Percentiles rank a stretch among this genome's conserved stretches.
phyloP scores from a whole-genome alignment of 1,284 basidiomycete genomes.

The Flammula alnicola region DNA sequence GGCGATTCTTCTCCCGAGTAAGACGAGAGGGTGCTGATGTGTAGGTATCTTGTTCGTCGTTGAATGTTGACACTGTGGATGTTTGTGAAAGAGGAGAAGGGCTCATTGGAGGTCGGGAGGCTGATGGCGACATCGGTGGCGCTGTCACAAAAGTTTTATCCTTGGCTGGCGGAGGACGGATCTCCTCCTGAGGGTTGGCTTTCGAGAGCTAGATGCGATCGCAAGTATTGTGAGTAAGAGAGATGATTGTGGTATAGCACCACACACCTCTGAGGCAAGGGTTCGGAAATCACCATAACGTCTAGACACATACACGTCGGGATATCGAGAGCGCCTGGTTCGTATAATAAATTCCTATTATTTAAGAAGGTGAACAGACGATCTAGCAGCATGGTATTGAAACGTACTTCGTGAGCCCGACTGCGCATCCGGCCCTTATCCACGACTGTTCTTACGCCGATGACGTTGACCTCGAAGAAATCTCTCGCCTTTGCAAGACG shows the following conservation, averaged over 20 bases:
- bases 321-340: constrained; percentile 74
- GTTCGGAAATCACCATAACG: constrained; percentile 95
- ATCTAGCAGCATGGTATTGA: constrained; percentile 10
- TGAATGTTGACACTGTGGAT: constrained; percentile 20
- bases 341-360: constrained; percentile 92
- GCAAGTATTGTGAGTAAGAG: constrained; percentile 2
- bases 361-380: constrained; percentile 13
- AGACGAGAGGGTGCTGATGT: constrained; percentile 51
- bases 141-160: constrained; percentile 76
- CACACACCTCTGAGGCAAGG: constrained; percentile 79
- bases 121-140: constrained; percentile 39
- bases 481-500: constrained; percentile 48
- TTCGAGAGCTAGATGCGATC: constrained; percentile 67
- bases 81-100: constrained; percentile 21
- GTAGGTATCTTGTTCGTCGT: constrained; percentile 12
- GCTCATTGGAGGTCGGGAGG: constrained; percentile 31
- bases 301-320: constrained; percentile 88
- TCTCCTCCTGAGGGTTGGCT: constrained; percentile 77
- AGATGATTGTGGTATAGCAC: background rate
- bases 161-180: constrained; percentile 85
- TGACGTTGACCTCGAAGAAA: constrained; percentile 87
- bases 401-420: constrained; percentile 79
- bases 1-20: constrained; percentile 91
- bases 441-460: constrained; percentile 80
- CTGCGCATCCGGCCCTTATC: constrained; percentile 86